phyloP scores from a whole-genome alignment of 192 early-diverging fungal species.

The Glomus cerebriforme region DNA sequence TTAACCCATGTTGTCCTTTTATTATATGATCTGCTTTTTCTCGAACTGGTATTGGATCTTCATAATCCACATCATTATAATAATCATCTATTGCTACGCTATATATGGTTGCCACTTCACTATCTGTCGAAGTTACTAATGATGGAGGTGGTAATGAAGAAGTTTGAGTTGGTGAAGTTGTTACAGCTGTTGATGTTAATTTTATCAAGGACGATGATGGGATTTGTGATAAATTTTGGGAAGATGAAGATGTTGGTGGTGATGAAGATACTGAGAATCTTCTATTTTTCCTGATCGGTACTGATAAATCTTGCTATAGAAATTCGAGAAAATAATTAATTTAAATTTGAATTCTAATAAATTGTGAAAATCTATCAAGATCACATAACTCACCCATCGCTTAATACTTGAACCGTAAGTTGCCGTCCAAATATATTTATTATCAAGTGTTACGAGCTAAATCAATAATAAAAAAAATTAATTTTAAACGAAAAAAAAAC shows the following conservation, averaged over 20 bases:
- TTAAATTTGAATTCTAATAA: background rate
- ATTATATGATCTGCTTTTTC: conserved; percentile 39
- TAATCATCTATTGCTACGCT: conserved; percentile 34
- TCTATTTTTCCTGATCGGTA: background rate
- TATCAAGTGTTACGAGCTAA: conserved; percentile 79
- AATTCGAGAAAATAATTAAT: background rate
- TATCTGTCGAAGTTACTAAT: conserved; percentile 31
- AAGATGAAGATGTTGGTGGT: background rate
- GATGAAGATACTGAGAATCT: background rate
- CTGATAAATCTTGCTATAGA: conserved; percentile 9
- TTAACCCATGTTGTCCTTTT: conserved; percentile 62
- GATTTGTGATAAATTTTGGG: background rate
- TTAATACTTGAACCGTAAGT: conserved; percentile 82
- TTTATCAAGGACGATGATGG: conserved; percentile 46
- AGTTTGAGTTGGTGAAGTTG: conserved; percentile 22
- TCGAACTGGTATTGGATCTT: conserved; percentile 42
- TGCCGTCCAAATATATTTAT: conserved; percentile 90
- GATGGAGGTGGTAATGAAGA: background rate
- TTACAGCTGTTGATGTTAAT: conserved; percentile 42
- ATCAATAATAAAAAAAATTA: conserved; percentile 29
- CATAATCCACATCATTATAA: background rate
- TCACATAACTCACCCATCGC: conserved; percentile 67
- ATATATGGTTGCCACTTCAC: conserved; percentile 41
- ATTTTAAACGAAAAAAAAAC: background rate
- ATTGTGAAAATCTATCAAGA: background rate